Evolutionary conservation across 2,329 filamentous ascomycete species (phyloP).

Genomic region (Cladosporium phlei): DNA sequence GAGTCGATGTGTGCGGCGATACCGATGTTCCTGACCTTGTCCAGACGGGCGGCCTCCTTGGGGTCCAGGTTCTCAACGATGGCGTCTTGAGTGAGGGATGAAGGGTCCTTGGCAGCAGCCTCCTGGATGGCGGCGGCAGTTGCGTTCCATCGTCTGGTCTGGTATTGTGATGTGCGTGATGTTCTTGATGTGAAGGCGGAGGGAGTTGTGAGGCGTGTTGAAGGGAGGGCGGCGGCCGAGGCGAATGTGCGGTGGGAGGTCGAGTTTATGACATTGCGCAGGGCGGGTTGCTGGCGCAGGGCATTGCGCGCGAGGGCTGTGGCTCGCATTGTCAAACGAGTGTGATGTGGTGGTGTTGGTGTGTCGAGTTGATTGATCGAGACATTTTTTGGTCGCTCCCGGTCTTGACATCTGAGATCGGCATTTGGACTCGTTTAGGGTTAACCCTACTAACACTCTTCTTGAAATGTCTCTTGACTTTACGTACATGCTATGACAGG

Average conservation of each 20-base stretch:
- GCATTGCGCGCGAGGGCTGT: slow-evolving; percentile 25
- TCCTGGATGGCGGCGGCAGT: slow-evolving; percentile 40
- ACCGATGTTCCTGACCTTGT: slow-evolving; percentile 89
- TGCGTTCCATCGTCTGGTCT: slow-evolving; percentile 24
- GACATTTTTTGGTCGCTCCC: slow-evolving; percentile 4
- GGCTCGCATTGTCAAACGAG: slow-evolving; percentile 20
- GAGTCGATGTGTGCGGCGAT: slow-evolving; percentile 99
- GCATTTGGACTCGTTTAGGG: too few relatives aligned
- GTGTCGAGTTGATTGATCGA: not conserved
- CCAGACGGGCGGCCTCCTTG: slow-evolving; percentile 71
- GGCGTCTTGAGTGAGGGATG: slow-evolving; percentile 54
- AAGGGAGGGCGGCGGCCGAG: slow-evolving; percentile 18
- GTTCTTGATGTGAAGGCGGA: not conserved
- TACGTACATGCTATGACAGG: too few relatives aligned
- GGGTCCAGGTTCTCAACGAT: slow-evolving; percentile 78
- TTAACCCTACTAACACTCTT: too few relatives aligned
- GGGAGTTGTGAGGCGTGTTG: slow-evolving; percentile 1
- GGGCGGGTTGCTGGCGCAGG: slow-evolving; percentile 24
- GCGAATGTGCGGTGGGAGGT: slow-evolving; percentile 23
- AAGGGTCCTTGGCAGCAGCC: slow-evolving; percentile 54
- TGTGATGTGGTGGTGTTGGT: not conserved
- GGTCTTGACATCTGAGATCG: not conserved
- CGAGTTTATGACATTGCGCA: too few relatives aligned
- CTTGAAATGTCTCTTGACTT: too few relatives aligned
- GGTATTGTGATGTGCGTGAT: slow-evolving; percentile 2